Evolutionary conservation across 768 basidiomycete species (phyloP), one percentile per base, ranked within the genome.

Genomic region (Tephrocybe sp.): DNA sequence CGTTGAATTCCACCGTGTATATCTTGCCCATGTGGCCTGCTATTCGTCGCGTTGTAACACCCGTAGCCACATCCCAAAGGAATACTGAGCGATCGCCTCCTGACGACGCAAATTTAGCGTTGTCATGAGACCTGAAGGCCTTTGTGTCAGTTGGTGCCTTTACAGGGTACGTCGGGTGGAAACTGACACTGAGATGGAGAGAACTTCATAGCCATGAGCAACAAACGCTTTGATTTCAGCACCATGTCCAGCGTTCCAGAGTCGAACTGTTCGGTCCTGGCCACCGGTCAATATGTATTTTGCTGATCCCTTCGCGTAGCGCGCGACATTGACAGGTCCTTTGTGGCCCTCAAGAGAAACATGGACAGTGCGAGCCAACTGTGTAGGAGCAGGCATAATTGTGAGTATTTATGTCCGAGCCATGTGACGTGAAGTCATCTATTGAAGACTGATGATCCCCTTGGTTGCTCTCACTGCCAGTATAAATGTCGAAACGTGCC

Each of bases 71-170:
- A 64, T 99, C 97, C 96, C 96, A 98, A 20, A 97, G 69, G 59
- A 97, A 97, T 1, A 97, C 85, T 45, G 86, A 85, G 56, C 92
- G 84, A 68, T 99, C 96, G 5, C 96, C 96, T 26, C 96, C 96
- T 20, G 88, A 91, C 3, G 92, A 95, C 12, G 88, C 94, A 60
- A 99, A 94, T 62, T 88, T 88, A 24, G 88, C 85, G 72, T 99
- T 99, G 70, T 99, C 96, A 58, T 93, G 86, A 37, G 93, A 81
- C 34, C 91, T 96, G 58, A 15, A 47, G 37, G 30, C 24, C 24
- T 24, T 14, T 18, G 24, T 40, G 44, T 36, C 23, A 34, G 28
- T 12, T 48, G 28, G 34, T 32, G 7, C 28, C 40, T 21, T 15
- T 5, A 45, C 34, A 50, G 24, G n/a, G n/a, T n/a, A 25, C 37